Evolutionary conservation across 1,284 basidiomycete species (phyloP).

Genomic region (Tilletiaria anomala): DNA sequence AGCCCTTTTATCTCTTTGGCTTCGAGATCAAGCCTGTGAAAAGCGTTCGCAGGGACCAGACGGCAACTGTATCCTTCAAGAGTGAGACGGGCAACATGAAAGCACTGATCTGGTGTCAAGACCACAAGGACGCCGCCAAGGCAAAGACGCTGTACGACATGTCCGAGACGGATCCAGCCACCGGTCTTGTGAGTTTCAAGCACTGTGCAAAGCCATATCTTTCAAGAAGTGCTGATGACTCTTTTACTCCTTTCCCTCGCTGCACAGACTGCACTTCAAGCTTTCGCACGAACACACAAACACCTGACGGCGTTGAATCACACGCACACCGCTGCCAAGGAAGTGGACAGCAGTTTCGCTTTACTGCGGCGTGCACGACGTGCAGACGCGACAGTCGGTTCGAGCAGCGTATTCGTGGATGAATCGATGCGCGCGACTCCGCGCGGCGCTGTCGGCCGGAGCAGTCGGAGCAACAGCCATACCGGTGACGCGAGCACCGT

Average conservation of each 20-base stretch:
- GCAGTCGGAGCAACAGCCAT: no score
- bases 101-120: conserved; percentile 64
- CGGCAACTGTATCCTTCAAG: conserved; percentile 59
- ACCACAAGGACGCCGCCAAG: conserved; percentile 52
- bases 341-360: neutral
- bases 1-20: conserved; percentile 55
- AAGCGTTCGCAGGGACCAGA: conserved; percentile 8
- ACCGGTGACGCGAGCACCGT: no score
- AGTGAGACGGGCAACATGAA: conserved; percentile 70
- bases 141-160: conserved; percentile 60
- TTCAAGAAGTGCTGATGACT: conserved; percentile 1
- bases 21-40: conserved; percentile 74
- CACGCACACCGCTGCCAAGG: neutral
- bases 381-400: no score
- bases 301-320: conserved; percentile 44
- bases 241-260: conserved; percentile 3
- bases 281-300: conserved; percentile 72
- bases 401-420: no score
- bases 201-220: neutral
- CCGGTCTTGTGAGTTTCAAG: conserved; percentile 51
- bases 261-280: conserved; percentile 63
- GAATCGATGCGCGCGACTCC: no score
- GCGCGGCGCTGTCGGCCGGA: no score
- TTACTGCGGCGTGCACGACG: neutral
- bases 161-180: conserved; percentile 63